A percentile compares a stretch with the other conserved stretches of the same genome.
phyloP scores from a whole-genome alignment of 305 asterid species.

The Fraxinus latifolia region DNA sequence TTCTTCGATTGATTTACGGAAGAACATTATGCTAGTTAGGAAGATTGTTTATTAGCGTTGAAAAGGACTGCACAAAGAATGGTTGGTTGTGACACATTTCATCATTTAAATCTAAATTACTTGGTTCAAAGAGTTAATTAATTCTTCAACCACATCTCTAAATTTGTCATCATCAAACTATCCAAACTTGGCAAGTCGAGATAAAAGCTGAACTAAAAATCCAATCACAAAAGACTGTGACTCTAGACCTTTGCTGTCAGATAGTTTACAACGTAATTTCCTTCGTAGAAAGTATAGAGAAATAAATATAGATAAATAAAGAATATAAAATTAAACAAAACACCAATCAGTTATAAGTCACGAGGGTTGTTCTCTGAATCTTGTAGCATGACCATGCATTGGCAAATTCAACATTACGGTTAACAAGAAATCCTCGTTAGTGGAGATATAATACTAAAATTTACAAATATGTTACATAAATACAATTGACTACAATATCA shows the following conservation, averaged over 20 bases:
- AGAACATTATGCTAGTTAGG: conserved; percentile 16
- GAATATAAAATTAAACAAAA: conserved; percentile 7
- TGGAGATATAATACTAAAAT: no score
- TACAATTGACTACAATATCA: conserved; percentile 3
- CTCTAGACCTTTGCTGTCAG: conserved; percentile 94
- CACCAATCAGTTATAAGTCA: conserved; percentile 21
- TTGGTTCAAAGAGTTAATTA: conserved; percentile 79
- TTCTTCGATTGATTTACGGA: background rate
- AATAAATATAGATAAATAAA: conserved; percentile 30
- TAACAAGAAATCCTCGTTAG: no score
- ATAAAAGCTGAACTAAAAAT: conserved; percentile 80
- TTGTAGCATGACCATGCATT: background rate
- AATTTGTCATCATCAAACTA: conserved; percentile 95
- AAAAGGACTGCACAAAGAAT: background rate
- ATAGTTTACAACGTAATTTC: conserved; percentile 86
- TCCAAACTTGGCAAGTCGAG: conserved; percentile 92
- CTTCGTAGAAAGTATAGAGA: conserved; percentile 60
- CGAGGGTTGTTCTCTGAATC: conserved; percentile 8
- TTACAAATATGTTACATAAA: background rate
- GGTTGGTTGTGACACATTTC: background rate
- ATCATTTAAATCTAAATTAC: conserved; percentile 34
- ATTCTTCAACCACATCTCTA: conserved; percentile 79
- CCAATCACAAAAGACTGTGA: conserved; percentile 84
- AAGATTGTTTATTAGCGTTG: background rate
- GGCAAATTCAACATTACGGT: background rate